Evolutionary conservation across 2,329 filamentous ascomycete species (phyloP), one percentile per base, ranked within the genome.

Genomic region (Sporothrix curviconia): DNA sequence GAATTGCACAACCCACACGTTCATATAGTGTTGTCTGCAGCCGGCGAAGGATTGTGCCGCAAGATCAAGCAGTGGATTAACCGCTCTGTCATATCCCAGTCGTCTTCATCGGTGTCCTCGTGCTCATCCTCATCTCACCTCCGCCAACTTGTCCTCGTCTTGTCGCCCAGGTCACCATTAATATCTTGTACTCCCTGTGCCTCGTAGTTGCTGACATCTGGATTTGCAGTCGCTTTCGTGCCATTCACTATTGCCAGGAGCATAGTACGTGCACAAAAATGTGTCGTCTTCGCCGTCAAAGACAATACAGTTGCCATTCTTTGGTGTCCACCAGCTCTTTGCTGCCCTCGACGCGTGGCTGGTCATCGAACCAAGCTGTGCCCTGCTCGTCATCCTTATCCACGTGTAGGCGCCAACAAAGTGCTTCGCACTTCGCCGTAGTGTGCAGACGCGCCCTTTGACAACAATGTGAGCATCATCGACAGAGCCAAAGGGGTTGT

Each of bases 401-500:
- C 50, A 53, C 19, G 24, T 53, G 17, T 32, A 53, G 14, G 50
- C 37, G 3, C 50, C 50, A 12, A 53, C 17, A 15, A 43, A 53
- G 6, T 42, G 50, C 2, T 9, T 32, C 3, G 50, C 17, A 15
- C 50, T 53, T 15, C 37, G 43, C 2, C 43, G 17, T 19, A 50
- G 17, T 3, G 30, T 30, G 8, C 32, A 50, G 3, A 54, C 14
- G 1, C 36, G 56, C 2, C 56, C 56, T 1, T n/a, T 17, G 3
- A 58, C 50, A 15, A 58, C 28, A 1, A 58, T 17, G 1, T 43
- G 37, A 1, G 56, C 50, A 5, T 9, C 17, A 4, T 54, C 28
- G 3, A 40, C 17, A 7, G 51, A 39, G 22, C 53, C 57, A 36
- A 39, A 59, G 4, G 12, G 25, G n/a, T 59, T 58, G 7, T 30